Conservation (phyloP, 495 filamentous ascomycete species). For the Xylaria palmicola region DNA sequence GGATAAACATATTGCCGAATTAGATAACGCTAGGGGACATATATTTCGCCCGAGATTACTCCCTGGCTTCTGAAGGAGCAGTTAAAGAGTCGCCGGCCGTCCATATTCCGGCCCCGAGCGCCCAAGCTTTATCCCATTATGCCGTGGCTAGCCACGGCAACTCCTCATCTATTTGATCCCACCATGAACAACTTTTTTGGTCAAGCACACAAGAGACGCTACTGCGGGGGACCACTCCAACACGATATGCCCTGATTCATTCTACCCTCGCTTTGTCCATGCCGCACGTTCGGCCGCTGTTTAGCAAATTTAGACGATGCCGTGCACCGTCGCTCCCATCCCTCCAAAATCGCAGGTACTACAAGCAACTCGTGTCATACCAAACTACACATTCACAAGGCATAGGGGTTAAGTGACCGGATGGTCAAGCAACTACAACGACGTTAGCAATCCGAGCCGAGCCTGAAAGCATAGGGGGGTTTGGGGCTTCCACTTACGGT, state of each 20-base stretch:
- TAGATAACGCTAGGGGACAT: not conserved
- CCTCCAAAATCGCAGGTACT: conserved; percentile 12
- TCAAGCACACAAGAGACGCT: conserved; percentile 1
- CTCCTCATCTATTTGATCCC: conserved; percentile 13
- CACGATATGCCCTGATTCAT: conserved; percentile 4
- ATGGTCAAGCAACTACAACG: conserved; percentile 84
- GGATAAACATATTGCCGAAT: not conserved
- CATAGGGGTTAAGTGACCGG: conserved; percentile 94
- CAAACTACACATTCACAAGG: conserved; percentile 58
- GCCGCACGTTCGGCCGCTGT: conserved; percentile 2
- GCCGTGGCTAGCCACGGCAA: not conserved
- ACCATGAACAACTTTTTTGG: conserved; percentile 8
- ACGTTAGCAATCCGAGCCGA: conserved; percentile 33
- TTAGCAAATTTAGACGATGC: conserved; percentile 18
- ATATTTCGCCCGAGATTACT: conserved; percentile 7
- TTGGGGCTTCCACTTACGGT: conserved; percentile 67
- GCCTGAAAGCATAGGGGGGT: not conserved
- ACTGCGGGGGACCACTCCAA: not conserved
- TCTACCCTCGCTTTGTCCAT: conserved; percentile 5
- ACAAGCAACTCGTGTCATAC: conserved; percentile 16
- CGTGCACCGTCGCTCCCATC: conserved; percentile 15
- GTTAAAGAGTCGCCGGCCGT: not conserved
- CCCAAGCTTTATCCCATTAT: conserved; percentile 1
- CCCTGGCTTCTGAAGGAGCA: not conserved
- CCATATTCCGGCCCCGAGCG: not conserved